Evolutionary conservation across 1,284 basidiomycete species (phyloP).

Genomic region (Mycosarcoma mackinlayi): DNA sequence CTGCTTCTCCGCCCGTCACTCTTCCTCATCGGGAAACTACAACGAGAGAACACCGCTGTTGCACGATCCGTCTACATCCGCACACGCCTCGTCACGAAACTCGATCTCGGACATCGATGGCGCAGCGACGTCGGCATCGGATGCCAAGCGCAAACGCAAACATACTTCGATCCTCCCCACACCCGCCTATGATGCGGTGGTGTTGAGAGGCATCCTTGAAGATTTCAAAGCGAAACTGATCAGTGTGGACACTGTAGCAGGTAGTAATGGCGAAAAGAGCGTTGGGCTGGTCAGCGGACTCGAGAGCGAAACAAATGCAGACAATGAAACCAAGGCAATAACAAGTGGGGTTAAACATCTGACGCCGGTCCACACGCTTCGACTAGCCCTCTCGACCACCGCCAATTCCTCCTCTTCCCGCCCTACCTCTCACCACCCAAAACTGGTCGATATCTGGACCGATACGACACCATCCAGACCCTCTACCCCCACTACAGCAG

Average conservation of each 20-base stretch:
- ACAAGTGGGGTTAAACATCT: constrained; percentile 3
- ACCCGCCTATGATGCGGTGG: constrained; percentile 29
- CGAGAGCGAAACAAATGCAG: neutral
- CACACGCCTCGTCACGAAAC: constrained; percentile 1
- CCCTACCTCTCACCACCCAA: neutral
- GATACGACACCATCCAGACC: neutral
- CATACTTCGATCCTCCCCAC: constrained; percentile 27
- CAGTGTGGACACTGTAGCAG: constrained; percentile 7
- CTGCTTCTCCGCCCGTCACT: constrained; percentile 22
- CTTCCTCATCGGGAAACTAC: neutral
- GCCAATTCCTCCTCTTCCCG: constrained; percentile 1
- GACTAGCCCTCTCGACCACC: constrained; percentile 5
- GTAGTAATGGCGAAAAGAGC: constrained; percentile 5
- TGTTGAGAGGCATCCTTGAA: constrained; percentile 19
- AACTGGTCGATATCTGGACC: constrained; percentile 41
- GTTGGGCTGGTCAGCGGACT: no score
- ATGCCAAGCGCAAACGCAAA: constrained; percentile 14
- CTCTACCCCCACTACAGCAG: neutral
- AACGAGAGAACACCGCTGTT: constrained; percentile 35
- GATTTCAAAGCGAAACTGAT: constrained; percentile 25
- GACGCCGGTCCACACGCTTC: constrained; percentile 24
- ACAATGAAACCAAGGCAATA: neutral
- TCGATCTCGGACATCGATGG: constrained; percentile 4
- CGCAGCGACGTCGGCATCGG: constrained; percentile 6
- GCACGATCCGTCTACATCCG: constrained; percentile 5